These are phyloP conservation scores for Pisolithus tinctorius DNA, from an alignment of 768 basidiomycete genomes.

Conservation along the genomic window DNA sequence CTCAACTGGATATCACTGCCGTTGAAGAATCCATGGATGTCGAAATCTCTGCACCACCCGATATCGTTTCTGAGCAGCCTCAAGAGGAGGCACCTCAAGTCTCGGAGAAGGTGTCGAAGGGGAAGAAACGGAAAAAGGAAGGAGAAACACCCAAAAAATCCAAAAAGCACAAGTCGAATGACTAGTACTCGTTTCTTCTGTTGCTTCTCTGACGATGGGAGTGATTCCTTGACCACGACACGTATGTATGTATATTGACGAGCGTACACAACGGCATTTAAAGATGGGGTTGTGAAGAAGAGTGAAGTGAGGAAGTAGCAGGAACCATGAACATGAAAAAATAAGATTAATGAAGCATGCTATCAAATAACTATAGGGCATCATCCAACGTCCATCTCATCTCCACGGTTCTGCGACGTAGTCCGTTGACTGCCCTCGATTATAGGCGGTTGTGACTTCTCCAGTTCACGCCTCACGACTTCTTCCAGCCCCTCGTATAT, in stretches of 20 bases:
- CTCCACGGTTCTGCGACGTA: conserved; percentile 35
- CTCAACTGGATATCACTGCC: not conserved
- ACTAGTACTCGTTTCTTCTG: conserved; percentile 4
- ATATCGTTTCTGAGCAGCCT: not conserved
- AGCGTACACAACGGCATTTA: not conserved
- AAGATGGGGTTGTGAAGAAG: conserved; percentile 16
- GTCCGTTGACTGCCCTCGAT: conserved; percentile 23
- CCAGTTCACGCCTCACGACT: conserved; percentile 39
- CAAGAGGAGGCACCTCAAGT: conserved; percentile 5
- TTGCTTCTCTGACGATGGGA: not conserved
- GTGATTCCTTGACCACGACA: not conserved
- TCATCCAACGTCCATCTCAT: conserved; percentile 69
- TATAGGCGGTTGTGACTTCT: conserved; percentile 15
- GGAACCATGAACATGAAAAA: conserved; percentile 22
- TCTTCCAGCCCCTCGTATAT: conserved; percentile 73
- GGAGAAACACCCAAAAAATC: conserved; percentile 40
- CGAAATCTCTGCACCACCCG: conserved; percentile 16
- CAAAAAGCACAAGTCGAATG: conserved; percentile 38
- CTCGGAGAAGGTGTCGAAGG: conserved; percentile 19
- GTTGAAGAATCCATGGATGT: conserved; percentile 17
- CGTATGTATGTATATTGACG: not conserved
- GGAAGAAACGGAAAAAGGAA: conserved; percentile 43
- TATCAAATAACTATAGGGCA: not conserved
- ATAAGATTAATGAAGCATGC: conserved; percentile 17
- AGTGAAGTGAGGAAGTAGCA: conserved; percentile 16